A percentile compares a stretch with the other conserved stretches of the same genome.
Evolutionary conservation across 2,329 filamentous ascomycete genomes (phyloP).

Genomic region (Hymenoscyphus albidus): DNA sequence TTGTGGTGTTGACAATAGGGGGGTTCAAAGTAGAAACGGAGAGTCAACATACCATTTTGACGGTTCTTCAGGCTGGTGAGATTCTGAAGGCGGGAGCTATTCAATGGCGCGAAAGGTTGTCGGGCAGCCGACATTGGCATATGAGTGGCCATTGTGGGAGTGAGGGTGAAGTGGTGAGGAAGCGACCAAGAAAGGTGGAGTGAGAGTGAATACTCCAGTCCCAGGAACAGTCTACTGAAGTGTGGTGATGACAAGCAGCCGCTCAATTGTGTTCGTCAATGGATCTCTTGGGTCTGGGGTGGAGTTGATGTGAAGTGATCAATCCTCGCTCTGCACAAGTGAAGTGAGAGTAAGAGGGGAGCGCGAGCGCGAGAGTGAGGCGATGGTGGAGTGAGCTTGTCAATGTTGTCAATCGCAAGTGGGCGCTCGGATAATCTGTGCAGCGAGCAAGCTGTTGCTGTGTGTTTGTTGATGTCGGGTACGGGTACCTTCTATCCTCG

Average conservation of each 20-base stretch:
- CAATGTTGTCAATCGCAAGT: not conserved
- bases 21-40: conserved; percentile 6
- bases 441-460: not conserved
- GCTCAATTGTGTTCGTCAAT: not conserved
- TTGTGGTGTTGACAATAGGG: conserved; percentile 21
- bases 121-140: conserved; percentile 37
- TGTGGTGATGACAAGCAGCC: not conserved
- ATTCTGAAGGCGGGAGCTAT: conserved; percentile 64
- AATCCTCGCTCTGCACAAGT: not conserved
- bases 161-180: too few relatives aligned
- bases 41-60: conserved; percentile 57
- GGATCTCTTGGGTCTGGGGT: not conserved
- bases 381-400: not conserved
- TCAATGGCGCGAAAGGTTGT: conserved; percentile 72
- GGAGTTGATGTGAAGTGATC: not conserved
- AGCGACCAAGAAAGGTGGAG: too few relatives aligned
- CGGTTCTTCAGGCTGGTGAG: conserved; percentile 74
- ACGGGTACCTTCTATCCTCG: not conserved
- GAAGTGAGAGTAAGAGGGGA: not conserved
- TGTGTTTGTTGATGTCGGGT: not conserved
- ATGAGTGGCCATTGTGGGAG: conserved; percentile 18
- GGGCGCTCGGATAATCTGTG: not conserved
- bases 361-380: too few relatives aligned
- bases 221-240: not conserved
- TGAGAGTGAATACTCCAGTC: not conserved